Conservation (phyloP, 257 asterid genomes). For the Fraxinus americana region DNA sequence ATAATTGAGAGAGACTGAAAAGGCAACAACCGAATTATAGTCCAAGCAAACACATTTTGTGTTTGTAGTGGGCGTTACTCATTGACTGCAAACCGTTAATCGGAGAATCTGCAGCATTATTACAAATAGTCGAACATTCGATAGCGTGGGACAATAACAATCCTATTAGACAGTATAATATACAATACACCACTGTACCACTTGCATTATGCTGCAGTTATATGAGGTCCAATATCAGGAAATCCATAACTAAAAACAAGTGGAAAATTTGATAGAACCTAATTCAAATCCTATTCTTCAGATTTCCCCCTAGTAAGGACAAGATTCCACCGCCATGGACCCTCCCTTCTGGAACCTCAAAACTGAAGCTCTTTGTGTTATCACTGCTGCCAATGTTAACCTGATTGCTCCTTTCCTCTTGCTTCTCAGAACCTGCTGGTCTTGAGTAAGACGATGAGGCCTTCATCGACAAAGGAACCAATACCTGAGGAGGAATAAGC, state of each 20-base stretch:
- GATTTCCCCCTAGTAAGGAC: slow-evolving; percentile 70
- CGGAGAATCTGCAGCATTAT: background rate
- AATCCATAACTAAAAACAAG: too few species aligned
- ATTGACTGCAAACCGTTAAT: background rate
- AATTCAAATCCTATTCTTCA: slow-evolving; percentile 46
- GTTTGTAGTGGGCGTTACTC: background rate
- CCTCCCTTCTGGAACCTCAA: slow-evolving; percentile 73
- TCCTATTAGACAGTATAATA: background rate
- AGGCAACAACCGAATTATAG: background rate
- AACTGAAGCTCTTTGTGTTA: slow-evolving; percentile 33
- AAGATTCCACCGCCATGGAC: slow-evolving; percentile 91
- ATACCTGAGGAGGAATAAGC: slow-evolving; percentile 80
- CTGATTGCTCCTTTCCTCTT: slow-evolving; percentile 39
- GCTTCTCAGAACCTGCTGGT: slow-evolving; percentile 44
- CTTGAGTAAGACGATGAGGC: slow-evolving; percentile 43
- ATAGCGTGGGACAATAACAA: background rate
- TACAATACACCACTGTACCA: background rate
- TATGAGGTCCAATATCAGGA: background rate
- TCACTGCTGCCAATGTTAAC: slow-evolving; percentile 25
- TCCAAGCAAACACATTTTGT: background rate
- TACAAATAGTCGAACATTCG: background rate
- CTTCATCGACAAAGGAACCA: slow-evolving; percentile 91
- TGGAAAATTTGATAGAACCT: background rate
- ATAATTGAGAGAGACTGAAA: background rate
- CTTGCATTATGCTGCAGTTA: background rate